A percentile compares a stretch with the other conserved stretches of the same genome.
These are phyloP conservation scores for Heliosperma pusillum DNA, from an alignment of 148 eudicot genomes.

Conservation along the genomic window DNA sequence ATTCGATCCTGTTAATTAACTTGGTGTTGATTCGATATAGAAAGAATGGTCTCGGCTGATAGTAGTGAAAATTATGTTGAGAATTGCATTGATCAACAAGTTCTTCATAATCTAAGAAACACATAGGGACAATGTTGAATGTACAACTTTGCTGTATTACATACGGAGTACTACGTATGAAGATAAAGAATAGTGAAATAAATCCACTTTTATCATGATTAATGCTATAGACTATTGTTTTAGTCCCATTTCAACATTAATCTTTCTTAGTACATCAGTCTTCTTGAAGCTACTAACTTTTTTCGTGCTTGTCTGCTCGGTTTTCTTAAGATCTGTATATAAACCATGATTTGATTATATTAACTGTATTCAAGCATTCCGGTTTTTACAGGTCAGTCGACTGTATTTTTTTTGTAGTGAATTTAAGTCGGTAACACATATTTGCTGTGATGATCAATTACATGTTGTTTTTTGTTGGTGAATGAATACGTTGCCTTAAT, in stretches of 20 bases:
- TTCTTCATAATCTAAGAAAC: too few species aligned
- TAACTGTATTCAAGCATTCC: not conserved
- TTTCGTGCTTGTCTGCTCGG: not conserved
- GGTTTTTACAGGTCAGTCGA: not conserved
- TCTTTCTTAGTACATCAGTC: not conserved
- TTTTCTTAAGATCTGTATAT: not conserved
- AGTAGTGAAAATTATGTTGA: too few species aligned
- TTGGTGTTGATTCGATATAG: not conserved
- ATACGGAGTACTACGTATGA: too few species aligned
- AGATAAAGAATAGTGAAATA: too few species aligned
- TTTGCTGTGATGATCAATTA: not conserved
- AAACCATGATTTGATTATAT: not conserved
- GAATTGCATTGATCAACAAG: too few species aligned
- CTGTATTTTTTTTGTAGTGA: slow-evolving; percentile 4
- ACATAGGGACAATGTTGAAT: too few species aligned
- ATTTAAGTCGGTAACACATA: not conserved
- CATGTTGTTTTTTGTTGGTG: too few species aligned
- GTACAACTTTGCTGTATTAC: too few species aligned
- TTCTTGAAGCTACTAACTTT: slow-evolving; percentile 1
- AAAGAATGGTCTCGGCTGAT: too few species aligned
- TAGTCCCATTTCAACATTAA: not conserved
- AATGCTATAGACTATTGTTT: not conserved
- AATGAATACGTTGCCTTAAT: too few species aligned
- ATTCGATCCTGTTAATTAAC: not conserved
- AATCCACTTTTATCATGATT: slow-evolving; percentile 1